Base-by-base conservation (phyloP, 2,329 filamentous ascomycete genomes). In the Septoria petroselini region DNA sequence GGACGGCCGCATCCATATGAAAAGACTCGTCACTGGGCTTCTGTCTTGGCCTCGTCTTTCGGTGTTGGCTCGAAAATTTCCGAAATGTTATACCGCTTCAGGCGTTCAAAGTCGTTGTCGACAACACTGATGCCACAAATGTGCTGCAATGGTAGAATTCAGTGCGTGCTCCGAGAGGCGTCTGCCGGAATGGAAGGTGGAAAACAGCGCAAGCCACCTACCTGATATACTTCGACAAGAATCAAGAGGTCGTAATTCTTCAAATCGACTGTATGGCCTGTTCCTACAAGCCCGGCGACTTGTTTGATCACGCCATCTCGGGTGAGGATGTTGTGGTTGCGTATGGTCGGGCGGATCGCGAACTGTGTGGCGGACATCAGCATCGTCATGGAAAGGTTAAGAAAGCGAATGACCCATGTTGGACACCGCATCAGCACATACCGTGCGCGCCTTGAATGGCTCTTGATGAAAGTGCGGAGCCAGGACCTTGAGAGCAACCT, bases 41-140 rank as follows among this genome's bases (percentile, higher is more conserved):
- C 33, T 8, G 31, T 14, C 21, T 46, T 37, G 7, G 23, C 52
- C 53, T 53, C 35, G 53, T 65, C 62, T 49, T 68, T 67, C 31
- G 71, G 65, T 7, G 70, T 71, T 43, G 76, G 74, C 50, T 75
- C 73, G 58, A 86, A 87, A 18, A 91, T 77, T 67, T 89, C 86
- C 49, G 84, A 81, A 31, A 94, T 70, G 67, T 93, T 93, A 71
- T 83, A 91, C 58, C 82, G 80, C 71, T 88, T 91, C 53, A 91
- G 74, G 39, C 75, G 73, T 41, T 89, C 85, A 76, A 84, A 93
- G 62, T 88, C 81, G 11, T 80, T 76, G 53, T 83, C 81, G 3
- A 93, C 85, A 27, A 93, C 86, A 56, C 86, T 88, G 74, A 93
- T 84, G 17, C 88, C 86, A 62, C 84, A 85, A 33, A 88, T 77